Conservation (phyloP, 345 rosid species). For the Corchorus olitorius region DNA sequence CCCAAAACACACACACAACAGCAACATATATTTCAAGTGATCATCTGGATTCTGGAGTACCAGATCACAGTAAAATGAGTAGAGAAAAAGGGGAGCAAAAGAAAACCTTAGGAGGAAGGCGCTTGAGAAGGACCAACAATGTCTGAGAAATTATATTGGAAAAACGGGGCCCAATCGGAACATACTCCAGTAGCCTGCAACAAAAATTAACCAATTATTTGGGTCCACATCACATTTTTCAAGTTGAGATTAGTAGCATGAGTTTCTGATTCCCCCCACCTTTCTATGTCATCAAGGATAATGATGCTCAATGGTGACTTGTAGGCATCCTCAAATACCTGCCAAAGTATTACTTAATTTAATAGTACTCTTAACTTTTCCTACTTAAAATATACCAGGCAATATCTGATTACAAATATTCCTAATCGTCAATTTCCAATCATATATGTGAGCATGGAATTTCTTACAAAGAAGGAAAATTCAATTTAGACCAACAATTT, state of each 20-base stretch:
- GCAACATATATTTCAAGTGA: background rate
- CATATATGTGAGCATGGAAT: background rate
- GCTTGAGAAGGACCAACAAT: constrained; percentile 84
- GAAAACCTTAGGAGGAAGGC: constrained; percentile 91
- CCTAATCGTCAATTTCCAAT: constrained; percentile 5
- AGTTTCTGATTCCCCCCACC: constrained; percentile 43
- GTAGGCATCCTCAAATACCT: constrained; percentile 99
- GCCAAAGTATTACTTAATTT: constrained; percentile 13
- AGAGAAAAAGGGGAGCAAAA: constrained; percentile 11
- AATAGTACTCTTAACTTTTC: background rate
- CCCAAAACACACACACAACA: too few relatives aligned
- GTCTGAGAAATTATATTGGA: constrained; percentile 93
- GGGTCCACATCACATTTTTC: background rate
- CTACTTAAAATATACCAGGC: constrained; percentile 18
- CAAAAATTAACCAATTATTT: constrained; percentile 23
- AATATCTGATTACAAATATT: constrained; percentile 20
- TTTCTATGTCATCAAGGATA: constrained; percentile 95
- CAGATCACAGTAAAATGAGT: background rate
- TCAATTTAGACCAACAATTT: background rate
- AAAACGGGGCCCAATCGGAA: constrained; percentile 96
- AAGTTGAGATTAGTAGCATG: constrained; percentile 9
- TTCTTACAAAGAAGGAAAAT: background rate
- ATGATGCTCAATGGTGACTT: constrained; percentile 96
- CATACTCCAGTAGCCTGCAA: constrained; percentile 88
- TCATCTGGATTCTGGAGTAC: background rate